phyloP scores from a whole-genome alignment of 345 rosid species.

The Ceriops decandra region DNA sequence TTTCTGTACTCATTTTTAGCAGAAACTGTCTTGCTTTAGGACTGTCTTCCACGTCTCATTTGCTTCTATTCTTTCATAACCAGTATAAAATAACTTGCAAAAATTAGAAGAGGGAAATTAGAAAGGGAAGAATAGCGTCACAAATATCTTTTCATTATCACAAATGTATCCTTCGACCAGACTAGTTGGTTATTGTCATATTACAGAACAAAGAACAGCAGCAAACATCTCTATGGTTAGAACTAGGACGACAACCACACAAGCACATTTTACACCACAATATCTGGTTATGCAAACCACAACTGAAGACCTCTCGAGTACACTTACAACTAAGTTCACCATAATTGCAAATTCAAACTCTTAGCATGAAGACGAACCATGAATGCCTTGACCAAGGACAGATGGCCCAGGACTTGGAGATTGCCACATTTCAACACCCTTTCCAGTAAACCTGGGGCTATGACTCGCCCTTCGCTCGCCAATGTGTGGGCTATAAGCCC shows the following conservation, averaged over 20 bases:
- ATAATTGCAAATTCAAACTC: slow-evolving; percentile 7
- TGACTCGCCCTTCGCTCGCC: slow-evolving; percentile 24
- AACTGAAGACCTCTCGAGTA: slow-evolving; percentile 48
- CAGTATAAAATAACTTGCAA: not conserved
- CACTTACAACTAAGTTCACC: slow-evolving; percentile 23
- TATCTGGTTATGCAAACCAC: slow-evolving; percentile 16
- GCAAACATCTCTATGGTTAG: slow-evolving; percentile 7
- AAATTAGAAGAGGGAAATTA: not conserved
- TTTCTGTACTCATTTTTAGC: not conserved
- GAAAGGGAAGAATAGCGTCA: too few relatives aligned
- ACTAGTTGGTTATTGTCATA: too few relatives aligned
- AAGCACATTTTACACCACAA: slow-evolving; percentile 3
- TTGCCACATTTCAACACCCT: slow-evolving; percentile 29
- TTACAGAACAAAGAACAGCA: too few relatives aligned
- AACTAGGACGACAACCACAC: slow-evolving; percentile 12
- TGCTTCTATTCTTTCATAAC: slow-evolving; percentile 1
- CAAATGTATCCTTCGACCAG: too few relatives aligned
- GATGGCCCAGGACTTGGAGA: slow-evolving; percentile 55
- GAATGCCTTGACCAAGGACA: slow-evolving; percentile 32
- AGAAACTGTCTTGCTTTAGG: too few relatives aligned
- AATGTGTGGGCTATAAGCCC: slow-evolving; percentile 40
- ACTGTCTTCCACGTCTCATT: not conserved
- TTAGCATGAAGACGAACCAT: slow-evolving; percentile 35
- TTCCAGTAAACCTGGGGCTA: slow-evolving; percentile 31
- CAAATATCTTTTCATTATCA: too few relatives aligned